Percentiles rank a stretch among this genome's conserved stretches.
Conservation (phyloP, 1,284 basidiomycete genomes). For the Cutaneotrichosporon sp. region DNA sequence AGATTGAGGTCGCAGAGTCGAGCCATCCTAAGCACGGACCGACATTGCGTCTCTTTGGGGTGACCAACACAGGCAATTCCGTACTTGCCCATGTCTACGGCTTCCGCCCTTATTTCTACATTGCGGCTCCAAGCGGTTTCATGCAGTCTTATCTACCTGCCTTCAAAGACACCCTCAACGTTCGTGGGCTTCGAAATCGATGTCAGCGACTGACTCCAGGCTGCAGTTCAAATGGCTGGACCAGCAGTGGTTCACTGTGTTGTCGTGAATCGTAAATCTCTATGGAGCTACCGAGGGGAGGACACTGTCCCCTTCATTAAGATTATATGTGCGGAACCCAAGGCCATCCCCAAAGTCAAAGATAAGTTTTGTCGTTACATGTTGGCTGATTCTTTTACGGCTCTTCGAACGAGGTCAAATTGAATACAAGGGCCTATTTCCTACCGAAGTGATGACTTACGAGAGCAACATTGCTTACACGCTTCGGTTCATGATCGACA, state of each 20-base stretch:
- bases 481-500: slow-evolving; percentile 93
- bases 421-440: slow-evolving; percentile 65
- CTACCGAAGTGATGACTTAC: slow-evolving; percentile 60
- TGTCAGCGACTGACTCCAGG: slow-evolving; percentile 8
- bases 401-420: slow-evolving; percentile 81
- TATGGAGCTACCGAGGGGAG: slow-evolving; percentile 85
- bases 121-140: slow-evolving; percentile 79
- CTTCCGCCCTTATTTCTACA: slow-evolving; percentile 86
- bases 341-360: slow-evolving; percentile 75
- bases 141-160: slow-evolving; percentile 60
- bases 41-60: slow-evolving; percentile 74
- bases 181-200: slow-evolving; percentile 47
- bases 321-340: slow-evolving; percentile 67
- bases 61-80: slow-evolving; percentile 81
- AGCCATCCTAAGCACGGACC: slow-evolving; percentile 55
- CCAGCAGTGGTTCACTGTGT: slow-evolving; percentile 58
- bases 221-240: slow-evolving; percentile 30
- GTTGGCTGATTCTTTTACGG: slow-evolving; percentile 54
- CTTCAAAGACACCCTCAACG: slow-evolving; percentile 71
- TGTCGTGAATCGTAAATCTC: slow-evolving; percentile 62
- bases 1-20: slow-evolving; percentile 82
- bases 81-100: slow-evolving; percentile 74
- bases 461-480: slow-evolving; percentile 88
- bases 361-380: slow-evolving; percentile 60
- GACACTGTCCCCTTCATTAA: slow-evolving; percentile 74